Percentiles rank a stretch among this genome's conserved stretches.
Conservation (phyloP, 768 basidiomycete genomes). For the Sporobolomyces pararoseus region DNA sequence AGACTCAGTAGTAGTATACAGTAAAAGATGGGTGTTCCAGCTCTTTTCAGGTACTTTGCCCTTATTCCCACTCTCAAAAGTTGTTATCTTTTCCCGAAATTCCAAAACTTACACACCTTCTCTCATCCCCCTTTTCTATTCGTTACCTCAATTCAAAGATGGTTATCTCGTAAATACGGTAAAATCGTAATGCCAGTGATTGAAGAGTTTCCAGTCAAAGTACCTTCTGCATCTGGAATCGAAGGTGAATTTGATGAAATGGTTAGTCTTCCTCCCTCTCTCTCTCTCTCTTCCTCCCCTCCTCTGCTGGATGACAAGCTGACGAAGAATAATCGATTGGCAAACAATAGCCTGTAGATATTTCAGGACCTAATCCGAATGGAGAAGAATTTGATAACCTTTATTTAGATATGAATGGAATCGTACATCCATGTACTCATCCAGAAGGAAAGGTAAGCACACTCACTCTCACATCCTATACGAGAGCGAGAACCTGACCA, state of each 20-base stretch:
- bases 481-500: not conserved
- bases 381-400: conserved; percentile 91
- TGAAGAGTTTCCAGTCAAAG: conserved; percentile 74
- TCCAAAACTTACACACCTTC: too few relatives aligned
- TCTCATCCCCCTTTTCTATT: not conserved
- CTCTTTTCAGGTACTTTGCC: conserved; percentile 9
- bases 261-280: not conserved
- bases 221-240: conserved; percentile 47
- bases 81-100: not conserved
- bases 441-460: conserved; percentile 81
- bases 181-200: conserved; percentile 77
- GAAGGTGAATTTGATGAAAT: conserved; percentile 54
- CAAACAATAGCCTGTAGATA: conserved; percentile 72
- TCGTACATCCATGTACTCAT: conserved; percentile 99
- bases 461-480: not conserved
- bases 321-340: conserved; percentile 44
- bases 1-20: not conserved
- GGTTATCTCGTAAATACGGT: conserved; percentile 98
- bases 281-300: not conserved
- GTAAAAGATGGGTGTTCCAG: conserved; percentile 21
- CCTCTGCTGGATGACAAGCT: not conserved
- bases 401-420: conserved; percentile 99
- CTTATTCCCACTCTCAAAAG: not conserved
- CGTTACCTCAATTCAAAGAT: conserved; percentile 55
- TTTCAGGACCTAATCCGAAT: conserved; percentile 82